A percentile compares a stretch with the other conserved stretches of the same genome.
Conservation (phyloP, 2,329 filamentous ascomycete genomes). For the Cytospora mali region DNA sequence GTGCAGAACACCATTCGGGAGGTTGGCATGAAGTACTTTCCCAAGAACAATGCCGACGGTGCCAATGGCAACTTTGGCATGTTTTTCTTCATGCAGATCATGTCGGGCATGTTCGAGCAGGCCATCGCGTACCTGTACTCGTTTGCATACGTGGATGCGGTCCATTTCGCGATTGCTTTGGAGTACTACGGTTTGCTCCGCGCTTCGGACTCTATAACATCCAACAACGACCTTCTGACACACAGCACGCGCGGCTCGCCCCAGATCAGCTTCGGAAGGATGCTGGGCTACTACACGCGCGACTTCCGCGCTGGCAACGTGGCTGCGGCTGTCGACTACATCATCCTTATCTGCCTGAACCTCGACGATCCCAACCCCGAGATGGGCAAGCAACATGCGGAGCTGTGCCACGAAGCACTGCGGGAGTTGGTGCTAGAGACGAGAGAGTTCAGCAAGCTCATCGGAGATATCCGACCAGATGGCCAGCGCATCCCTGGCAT, state of each 20-base stretch:
- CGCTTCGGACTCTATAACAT: constrained; percentile 77
- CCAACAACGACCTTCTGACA: constrained; percentile 69
- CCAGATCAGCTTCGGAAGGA: constrained; percentile 91
- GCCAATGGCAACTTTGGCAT: constrained; percentile 77
- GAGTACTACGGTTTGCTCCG: constrained; percentile 88
- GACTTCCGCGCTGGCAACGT: constrained; percentile 93
- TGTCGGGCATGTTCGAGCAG: constrained; percentile 92
- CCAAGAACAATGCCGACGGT: constrained; percentile 77
- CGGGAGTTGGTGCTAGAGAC: constrained; percentile 96
- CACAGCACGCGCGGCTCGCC: constrained; percentile 69
- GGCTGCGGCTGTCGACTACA: constrained; percentile 89
- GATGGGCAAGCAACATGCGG: constrained; percentile 74
- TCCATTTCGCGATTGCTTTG: constrained; percentile 90
- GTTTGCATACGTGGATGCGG: constrained; percentile 89
- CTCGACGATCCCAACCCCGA: constrained; percentile 60
- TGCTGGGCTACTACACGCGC: constrained; percentile 92
- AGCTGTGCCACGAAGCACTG: constrained; percentile 87
- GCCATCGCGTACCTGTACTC: constrained; percentile 89
- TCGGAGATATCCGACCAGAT: constrained; percentile 88
- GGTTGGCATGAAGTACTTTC: constrained; percentile 89
- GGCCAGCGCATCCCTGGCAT: constrained; percentile 83
- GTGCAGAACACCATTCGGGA: constrained; percentile 81
- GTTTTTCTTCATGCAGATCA: constrained; percentile 89
- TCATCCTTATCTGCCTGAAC: constrained; percentile 89
- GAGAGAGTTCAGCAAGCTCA: constrained; percentile 88